Base-by-base conservation (phyloP, 805 yeast species). In the Zygoascus biomembranicola region DNA sequence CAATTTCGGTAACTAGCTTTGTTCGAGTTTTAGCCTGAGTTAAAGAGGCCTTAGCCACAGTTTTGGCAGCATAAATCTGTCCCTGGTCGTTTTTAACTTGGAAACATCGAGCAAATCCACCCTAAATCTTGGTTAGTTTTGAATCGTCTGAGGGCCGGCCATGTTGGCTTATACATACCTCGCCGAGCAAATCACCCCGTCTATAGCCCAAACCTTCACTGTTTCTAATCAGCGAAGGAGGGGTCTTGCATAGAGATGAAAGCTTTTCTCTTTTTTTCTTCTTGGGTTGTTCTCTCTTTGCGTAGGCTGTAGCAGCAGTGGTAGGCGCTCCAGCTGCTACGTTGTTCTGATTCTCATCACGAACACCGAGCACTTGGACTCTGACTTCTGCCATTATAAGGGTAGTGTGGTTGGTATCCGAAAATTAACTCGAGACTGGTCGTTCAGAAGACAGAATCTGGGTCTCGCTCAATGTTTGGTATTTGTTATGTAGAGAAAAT, bases 71-170 rank as follows among this genome's bases (percentile, higher is more conserved):
- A 69, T 77, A 94, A 1, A 87, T 78, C 64, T 81, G 80, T 37
- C 98, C 98, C 20, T 63, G 58, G 57, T 89, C 85, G 70, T 90
- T 96, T 66, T 86, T 88, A 77, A 94, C 94, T 69, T 94, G 97
- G 72, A 94, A 94, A 67, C 99, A 94, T 66, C 98, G 81, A 16
- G 99, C 99, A 75, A 94, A 94, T 0, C 99, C 99, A 56, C 99
- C 99, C 61, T 63, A 51, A 18, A 45, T 18, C 43, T 16, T 14
- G 2, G 53, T 45, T 42, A 42, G 47, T 53, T 57, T 63, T 73
- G 9, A 10, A n/a, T 3, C 13, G 2, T 5, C 19, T 18, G 16
- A 11, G 32, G 19, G 11, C 11, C 6, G 10, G 28, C 11, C 23
- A 32, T 19, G 26, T 47, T 18, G 18, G 13, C 19, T 47, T n/a